Base-by-base conservation (phyloP, 345 rosid genomes). In the Dipteronia sinensis region DNA sequence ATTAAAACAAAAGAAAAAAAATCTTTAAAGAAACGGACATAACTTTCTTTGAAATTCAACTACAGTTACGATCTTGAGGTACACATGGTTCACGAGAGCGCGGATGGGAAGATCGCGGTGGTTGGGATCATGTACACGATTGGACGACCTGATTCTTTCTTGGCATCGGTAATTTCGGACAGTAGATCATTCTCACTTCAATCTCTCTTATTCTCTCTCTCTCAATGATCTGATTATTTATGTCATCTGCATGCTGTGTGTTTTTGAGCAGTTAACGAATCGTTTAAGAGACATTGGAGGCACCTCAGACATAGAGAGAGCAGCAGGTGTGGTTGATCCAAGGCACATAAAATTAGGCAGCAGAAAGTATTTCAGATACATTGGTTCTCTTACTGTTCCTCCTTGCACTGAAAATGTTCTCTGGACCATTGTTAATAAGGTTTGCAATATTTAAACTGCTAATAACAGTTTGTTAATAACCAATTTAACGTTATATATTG, bases 321-420 rank as follows among this genome's bases (percentile, higher is more conserved):
- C 22, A 31, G 82, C 81, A 55, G 98, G 97, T 4, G 27, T 83
- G 8, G 74, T 88, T 16, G 84, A 93, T 68, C 94, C 97, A 20
- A 88, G 81, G 44, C 20, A 55, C 46, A 82, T 95, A 25, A 81
- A 87, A 55, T 53, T 89, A 2, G 92, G 86, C 38, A 87, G 91
- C 80, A 82, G 91, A 79, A 86, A 90, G 78, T 95, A 88, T 77
- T 95, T 85, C 76, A 86, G 97, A 84, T 95, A 93, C 77, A 34
- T 87, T 2, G 98, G 98, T 55, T 95, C 98, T 68, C 97, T 95
- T n/a, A 95, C 98, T 0, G 5, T 69, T 76, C 98, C 98, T 83
- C 98, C 98, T 63, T 95, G 98, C 85, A 86, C 92, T 1, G 86
- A 93, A 80, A 86, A 89, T 79, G 91, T 93, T 29, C 10, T 76